Conservation (phyloP, 768 basidiomycete species). For the Paxillus ammoniavirescens region DNA sequence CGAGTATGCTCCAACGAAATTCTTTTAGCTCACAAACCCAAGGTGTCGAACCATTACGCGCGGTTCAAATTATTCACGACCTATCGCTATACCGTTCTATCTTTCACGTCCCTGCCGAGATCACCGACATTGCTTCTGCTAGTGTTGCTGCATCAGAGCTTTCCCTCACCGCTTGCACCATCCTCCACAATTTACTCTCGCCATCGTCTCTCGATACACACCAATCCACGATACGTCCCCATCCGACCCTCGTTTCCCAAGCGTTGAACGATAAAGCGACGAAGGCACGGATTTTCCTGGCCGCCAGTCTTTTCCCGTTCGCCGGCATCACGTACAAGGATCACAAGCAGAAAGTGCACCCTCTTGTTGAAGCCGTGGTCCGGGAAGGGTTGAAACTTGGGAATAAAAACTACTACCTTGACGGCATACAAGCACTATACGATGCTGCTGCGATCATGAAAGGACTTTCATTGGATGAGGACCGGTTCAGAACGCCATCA, state of each 20-base stretch:
- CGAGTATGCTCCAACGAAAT: background rate
- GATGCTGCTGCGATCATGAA: constrained; percentile 45
- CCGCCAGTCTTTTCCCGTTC: constrained; percentile 74
- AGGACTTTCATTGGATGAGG: constrained; percentile 28
- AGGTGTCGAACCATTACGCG: constrained; percentile 74
- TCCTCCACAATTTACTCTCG: constrained; percentile 53
- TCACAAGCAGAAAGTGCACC: constrained; percentile 58
- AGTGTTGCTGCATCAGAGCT: constrained; percentile 35
- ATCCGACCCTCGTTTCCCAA: constrained; percentile 40
- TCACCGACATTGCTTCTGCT: constrained; percentile 44
- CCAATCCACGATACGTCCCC: constrained; percentile 17
- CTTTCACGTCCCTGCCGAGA: constrained; percentile 54
- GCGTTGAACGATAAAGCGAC: constrained; percentile 28
- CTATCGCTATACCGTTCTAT: constrained; percentile 69
- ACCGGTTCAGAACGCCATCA: constrained; percentile 37
- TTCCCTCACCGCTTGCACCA: constrained; percentile 54
- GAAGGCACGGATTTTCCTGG: constrained; percentile 71
- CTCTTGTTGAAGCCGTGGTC: constrained; percentile 67
- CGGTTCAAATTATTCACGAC: constrained; percentile 72
- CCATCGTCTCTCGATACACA: constrained; percentile 14
- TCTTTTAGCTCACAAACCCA: constrained; percentile 4
- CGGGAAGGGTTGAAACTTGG: constrained; percentile 86
- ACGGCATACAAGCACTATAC: constrained; percentile 71
- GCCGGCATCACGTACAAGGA: constrained; percentile 55
- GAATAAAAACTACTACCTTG: constrained; percentile 70